Evolutionary conservation across 805 yeast genomes (phyloP).

Genomic region (Henningerozyma blattae): DNA sequence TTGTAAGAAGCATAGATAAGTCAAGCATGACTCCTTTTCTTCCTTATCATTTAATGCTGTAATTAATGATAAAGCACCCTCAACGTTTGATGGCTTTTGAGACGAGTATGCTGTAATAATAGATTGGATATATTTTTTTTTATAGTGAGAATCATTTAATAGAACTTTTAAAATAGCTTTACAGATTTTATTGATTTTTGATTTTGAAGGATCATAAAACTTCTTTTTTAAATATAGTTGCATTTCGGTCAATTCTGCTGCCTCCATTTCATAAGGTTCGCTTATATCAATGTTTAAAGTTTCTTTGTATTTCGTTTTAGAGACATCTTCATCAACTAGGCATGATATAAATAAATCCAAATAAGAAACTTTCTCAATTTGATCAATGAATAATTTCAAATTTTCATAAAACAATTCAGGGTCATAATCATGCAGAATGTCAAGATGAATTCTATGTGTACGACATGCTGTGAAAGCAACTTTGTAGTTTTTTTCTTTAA

Average conservation of each 20-base stretch:
- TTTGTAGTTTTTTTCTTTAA: constrained; percentile 43
- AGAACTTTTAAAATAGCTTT: constrained; percentile 52
- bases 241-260: constrained; percentile 26
- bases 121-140: constrained; percentile 54
- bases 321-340: constrained; percentile 75
- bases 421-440: constrained; percentile 77
- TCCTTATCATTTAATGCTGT: constrained; percentile 37
- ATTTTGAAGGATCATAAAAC: constrained; percentile 27
- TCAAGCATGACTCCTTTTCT: constrained; percentile 50
- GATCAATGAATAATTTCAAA: constrained; percentile 53
- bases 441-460: constrained; percentile 83
- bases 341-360: constrained; percentile 82
- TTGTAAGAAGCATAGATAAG: constrained; percentile 80
- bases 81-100: constrained; percentile 75
- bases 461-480: constrained; percentile 80
- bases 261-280: constrained; percentile 18
- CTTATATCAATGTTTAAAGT: constrained; percentile 32
- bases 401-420: constrained; percentile 57
- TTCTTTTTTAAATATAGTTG: constrained; percentile 31
- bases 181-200: constrained; percentile 71
- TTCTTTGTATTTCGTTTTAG: constrained; percentile 70
- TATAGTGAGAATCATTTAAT: constrained; percentile 34
- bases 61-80: constrained; percentile 58
- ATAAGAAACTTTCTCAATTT: constrained; percentile 61
- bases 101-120: constrained; percentile 87